These are phyloP conservation scores for Arachnomyces sp. DNA, from an alignment of 2,329 filamentous ascomycete species.

Conservation along the genomic window DNA sequence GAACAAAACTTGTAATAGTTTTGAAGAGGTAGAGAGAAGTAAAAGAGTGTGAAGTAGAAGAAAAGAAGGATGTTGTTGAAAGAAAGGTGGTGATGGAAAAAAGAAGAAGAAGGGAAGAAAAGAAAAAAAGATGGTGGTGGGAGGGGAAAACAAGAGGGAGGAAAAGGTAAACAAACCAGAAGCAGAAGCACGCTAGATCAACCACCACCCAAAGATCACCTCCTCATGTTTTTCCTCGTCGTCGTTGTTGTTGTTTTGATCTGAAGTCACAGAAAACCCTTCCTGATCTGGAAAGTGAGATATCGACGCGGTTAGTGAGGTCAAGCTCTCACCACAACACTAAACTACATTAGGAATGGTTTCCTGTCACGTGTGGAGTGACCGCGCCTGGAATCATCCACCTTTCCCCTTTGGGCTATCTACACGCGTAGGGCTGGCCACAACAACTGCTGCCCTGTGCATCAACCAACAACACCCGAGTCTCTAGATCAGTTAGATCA, in stretches of 20 bases:
- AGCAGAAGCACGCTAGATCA: background rate
- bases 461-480: no score
- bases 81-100: conserved; percentile 5
- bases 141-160: background rate
- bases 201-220: background rate
- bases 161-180: background rate
- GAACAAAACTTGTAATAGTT: no score
- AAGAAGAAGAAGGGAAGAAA: conserved; percentile 3
- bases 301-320: conserved; percentile 6
- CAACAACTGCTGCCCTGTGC: no score
- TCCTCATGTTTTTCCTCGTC: background rate
- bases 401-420: no score
- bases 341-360: no score
- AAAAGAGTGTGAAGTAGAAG: conserved; percentile 3
- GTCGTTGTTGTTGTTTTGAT: background rate
- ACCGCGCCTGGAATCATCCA: no score
- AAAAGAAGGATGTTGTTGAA: background rate
- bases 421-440: no score
- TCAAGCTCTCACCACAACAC: conserved; percentile 4
- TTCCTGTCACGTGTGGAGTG: no score
- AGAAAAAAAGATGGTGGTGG: conserved; percentile 1
- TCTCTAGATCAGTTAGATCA: no score
- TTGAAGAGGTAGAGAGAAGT: no score
- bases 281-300: conserved; percentile 2
- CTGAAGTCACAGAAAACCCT: background rate